Base-by-base conservation (phyloP, 2,329 filamentous ascomycete genomes). In the Cladosporium sp. region DNA sequence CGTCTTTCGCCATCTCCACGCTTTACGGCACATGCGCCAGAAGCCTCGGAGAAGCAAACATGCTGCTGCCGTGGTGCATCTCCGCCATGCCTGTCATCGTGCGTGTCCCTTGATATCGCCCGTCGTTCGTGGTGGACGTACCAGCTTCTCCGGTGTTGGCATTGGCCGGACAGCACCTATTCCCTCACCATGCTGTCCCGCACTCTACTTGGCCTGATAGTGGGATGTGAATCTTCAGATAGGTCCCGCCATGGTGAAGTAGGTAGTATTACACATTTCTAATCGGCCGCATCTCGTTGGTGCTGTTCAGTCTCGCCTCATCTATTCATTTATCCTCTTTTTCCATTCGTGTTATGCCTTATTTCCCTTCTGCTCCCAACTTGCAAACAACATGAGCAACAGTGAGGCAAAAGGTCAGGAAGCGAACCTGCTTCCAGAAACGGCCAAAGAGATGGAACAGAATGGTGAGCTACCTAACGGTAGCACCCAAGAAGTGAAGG, bases 341-440 rank as follows among this genome's bases (percentile, higher is more conserved):
- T 36, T 22, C 12, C 15, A 2, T 22, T 20, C 27, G 29, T 43
- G 22, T 47, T 18, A 44, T 41, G 29, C 11, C 36, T 42, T 20
- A 40, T 34, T 22, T 37, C 15, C 29, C 45, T 39, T 37, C n/a
- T 30, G 32, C 36, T 12, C 19, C 36, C 22, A 12, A 18, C 18
- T 12, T n/a, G 22, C 30, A 30, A 48, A 27, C 56, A 61, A 47
- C 15, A 68, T 73, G 60, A 72, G 70, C 45, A 75, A 73, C 59
- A 67, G 64, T 56, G 68, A 72, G 53, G 72, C 68, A 69, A 74
- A 74, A 40, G 72, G 74, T 56, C 53, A 67, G 1, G 72, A 75
- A 61, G 72, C 72, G 37, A 75, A 73, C 34, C 63, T 65, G 45
- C 61, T 75, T 13, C 71, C 73, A 7, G 68, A 73, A 51, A 73